Conservation (phyloP, 108 stramenopile species). For the Cyclotella sp. region DNA sequence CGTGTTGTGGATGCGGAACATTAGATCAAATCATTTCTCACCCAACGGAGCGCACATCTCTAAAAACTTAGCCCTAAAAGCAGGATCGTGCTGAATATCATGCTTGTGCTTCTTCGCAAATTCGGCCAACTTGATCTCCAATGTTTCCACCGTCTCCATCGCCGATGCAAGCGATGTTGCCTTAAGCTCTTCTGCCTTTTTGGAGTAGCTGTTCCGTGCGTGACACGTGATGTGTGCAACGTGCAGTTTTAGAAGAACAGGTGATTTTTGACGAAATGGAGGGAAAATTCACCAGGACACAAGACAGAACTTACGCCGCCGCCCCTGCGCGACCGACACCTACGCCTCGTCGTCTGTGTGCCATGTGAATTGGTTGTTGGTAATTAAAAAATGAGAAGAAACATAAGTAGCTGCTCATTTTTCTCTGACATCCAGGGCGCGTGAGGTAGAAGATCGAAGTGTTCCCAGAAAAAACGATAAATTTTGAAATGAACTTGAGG, state of each 20-base stretch:
- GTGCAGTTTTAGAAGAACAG: neutral
- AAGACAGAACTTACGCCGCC: slow-evolving; percentile 32
- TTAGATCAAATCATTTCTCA: neutral
- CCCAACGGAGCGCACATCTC: slow-evolving; percentile 92
- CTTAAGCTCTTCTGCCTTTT: slow-evolving; percentile 89
- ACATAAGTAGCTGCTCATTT: too few species aligned
- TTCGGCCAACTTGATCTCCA: slow-evolving; percentile 73
- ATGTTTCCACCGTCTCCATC: slow-evolving; percentile 78
- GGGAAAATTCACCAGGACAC: neutral
- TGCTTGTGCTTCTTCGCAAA: slow-evolving; percentile 94
- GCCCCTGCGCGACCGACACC: slow-evolving; percentile 61
- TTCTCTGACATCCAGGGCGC: too few species aligned
- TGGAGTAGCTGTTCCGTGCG: slow-evolving; percentile 40
- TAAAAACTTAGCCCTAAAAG: slow-evolving; percentile 94
- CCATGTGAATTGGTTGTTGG: slow-evolving; percentile 36
- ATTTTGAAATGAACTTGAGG: too few species aligned
- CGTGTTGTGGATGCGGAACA: neutral
- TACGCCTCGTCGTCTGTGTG: slow-evolving; percentile 74
- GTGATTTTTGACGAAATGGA: neutral
- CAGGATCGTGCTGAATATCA: slow-evolving; percentile 89
- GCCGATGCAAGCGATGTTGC: slow-evolving; percentile 74
- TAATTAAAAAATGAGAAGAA: too few species aligned
- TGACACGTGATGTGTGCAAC: neutral
- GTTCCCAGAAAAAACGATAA: too few species aligned
- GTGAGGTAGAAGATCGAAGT: too few species aligned